Evolutionary conservation across 208 protist species (phyloP), one percentile per base, ranked within the genome.

Genomic region (Naegleria gruberi): DNA sequence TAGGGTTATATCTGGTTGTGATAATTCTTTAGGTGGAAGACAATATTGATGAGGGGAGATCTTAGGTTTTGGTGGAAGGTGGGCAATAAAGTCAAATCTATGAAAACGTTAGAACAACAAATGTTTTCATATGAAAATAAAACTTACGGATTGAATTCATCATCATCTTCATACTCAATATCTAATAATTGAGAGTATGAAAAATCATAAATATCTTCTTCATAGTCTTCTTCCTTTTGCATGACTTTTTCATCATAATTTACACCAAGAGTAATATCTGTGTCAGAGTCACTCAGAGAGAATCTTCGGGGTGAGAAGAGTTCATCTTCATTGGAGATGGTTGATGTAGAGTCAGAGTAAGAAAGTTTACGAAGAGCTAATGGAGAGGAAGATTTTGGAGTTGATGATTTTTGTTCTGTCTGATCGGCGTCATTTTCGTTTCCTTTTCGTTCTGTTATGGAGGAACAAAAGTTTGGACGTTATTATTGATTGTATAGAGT

Each of bases 101-200:
- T 46, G 0, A 7, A 41, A 81, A 81, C 4, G 23, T 23, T 3
- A 34, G 23, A 41, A 41, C 73, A 34, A 19, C 46, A 55, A 55
- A 55, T 55, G 46, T 55, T 55, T 55, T n/a, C 30, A 42, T 41
- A 41, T 37, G n/a, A 82, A 57, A 57, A 57, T 23, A 74, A 34
- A 23, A 44, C n/a, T 44, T 44, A 87, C 83, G 44, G 83, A 55
- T 87, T 41, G 44, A 87, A 87, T 55, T 87, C 83, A 42, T 87
- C 83, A 55, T 87, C 83, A 55, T 87, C 83, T 87, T 87, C 83
- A 51, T 87, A 87, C 55, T 87, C 83, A 87, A 37, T 42, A 87
- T 30, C 83, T 17, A 87, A 87, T 40, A 87, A 30, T 55, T 37
- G 43, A 42, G 19, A 10, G 40, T 87, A 87, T 30, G 43, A 55